Evolutionary conservation across 164 flowering plant species (phyloP).

Genomic region (Nymphaea colorata): DNA sequence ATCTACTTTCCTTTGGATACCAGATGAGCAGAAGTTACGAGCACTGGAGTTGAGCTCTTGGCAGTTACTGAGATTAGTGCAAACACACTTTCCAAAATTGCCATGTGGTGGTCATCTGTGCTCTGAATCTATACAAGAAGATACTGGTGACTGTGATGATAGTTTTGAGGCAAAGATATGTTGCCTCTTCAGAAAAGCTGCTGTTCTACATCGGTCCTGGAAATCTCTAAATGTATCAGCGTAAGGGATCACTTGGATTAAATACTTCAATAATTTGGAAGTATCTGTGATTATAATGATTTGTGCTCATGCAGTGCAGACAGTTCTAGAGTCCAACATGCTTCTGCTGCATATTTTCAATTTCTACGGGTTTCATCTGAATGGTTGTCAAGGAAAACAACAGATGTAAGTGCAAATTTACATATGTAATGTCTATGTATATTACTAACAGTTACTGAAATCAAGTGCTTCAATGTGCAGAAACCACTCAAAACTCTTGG

Average conservation of each 20-base stretch:
- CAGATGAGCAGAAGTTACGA: constrained; percentile 47
- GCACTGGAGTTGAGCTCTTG: constrained; percentile 79
- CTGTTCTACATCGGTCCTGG: constrained; percentile 47
- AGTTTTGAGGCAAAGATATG: constrained; percentile 29
- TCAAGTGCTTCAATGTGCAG: constrained; percentile 36
- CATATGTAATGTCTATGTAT: no score
- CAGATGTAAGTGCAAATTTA: constrained; percentile 50
- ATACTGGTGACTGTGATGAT: constrained; percentile 21
- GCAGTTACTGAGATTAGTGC: constrained; percentile 71
- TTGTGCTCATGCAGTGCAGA: constrained; percentile 24
- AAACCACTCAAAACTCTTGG: constrained; percentile 54
- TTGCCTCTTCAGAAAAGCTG: constrained; percentile 48
- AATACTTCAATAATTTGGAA: not conserved
- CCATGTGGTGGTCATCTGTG: constrained; percentile 27
- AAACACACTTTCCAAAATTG: constrained; percentile 51
- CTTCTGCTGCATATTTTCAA: constrained; percentile 43
- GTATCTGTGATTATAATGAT: not conserved
- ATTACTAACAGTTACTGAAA: not conserved
- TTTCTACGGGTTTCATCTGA: constrained; percentile 58
- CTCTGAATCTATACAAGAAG: constrained; percentile 12
- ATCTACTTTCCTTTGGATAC: no score
- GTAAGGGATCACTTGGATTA: no score
- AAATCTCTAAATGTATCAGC: constrained; percentile 19
- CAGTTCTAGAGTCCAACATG: constrained; percentile 21
- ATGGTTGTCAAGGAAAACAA: constrained; percentile 74